Evolutionary conservation across 306 rosid species (phyloP).

Genomic region (Argentina anserina): DNA sequence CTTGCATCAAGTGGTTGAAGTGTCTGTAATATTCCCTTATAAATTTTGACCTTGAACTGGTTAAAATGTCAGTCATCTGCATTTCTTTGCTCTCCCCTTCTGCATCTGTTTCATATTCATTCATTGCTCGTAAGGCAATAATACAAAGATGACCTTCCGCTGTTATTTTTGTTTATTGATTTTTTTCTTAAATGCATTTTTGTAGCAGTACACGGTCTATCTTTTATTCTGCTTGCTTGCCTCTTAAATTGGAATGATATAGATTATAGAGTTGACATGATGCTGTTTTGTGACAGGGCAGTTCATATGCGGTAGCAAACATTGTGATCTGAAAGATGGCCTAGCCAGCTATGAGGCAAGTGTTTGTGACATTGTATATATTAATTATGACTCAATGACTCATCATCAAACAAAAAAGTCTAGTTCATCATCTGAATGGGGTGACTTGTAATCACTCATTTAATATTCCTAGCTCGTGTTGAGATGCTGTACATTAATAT

Average conservation of each 20-base stretch:
- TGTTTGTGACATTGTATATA: conserved; percentile 8
- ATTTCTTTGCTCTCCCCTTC: neutral
- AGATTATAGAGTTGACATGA: conserved; percentile 25
- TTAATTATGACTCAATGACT: neutral
- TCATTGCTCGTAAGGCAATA: neutral
- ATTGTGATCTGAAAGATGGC: conserved; percentile 65
- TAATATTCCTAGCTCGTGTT: neutral
- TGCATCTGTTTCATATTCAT: neutral
- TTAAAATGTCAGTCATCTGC: neutral
- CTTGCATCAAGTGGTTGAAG: neutral
- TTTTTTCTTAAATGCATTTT: neutral
- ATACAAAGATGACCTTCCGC: neutral
- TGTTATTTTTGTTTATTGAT: too few relatives aligned
- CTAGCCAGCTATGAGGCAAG: conserved; percentile 87
- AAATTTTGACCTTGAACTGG: neutral
- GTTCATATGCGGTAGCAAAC: conserved; percentile 79
- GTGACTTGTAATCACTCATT: neutral
- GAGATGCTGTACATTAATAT: neutral
- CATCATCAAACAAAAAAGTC: neutral
- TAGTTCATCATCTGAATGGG: neutral
- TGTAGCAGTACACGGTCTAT: neutral
- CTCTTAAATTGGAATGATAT: conserved; percentile 8
- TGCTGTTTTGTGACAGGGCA: conserved; percentile 64
- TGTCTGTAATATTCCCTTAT: neutral
- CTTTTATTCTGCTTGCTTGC: neutral